Conservation (phyloP, 371 early-diverging fungal genomes). For the Entomophthora muscae region DNA sequence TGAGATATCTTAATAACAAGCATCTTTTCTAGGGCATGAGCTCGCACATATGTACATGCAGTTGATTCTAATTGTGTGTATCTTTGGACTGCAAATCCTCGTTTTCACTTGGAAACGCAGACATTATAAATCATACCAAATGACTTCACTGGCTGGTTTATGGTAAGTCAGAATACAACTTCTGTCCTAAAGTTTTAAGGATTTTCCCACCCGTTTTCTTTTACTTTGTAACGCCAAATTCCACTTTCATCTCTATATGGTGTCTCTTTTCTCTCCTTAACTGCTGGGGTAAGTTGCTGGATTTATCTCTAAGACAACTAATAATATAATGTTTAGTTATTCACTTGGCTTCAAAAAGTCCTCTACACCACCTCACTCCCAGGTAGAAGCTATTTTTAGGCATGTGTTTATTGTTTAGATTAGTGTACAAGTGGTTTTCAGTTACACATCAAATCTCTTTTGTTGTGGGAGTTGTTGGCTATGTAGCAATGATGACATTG, state of each 20-base stretch:
- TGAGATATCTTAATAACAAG: too few relatives aligned
- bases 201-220: conserved; percentile 11
- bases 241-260: conserved; percentile 24
- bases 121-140: conserved; percentile 55
- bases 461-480: conserved; percentile 38
- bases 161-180: conserved; percentile 27
- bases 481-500: conserved; percentile 27
- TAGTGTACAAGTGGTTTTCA: conserved; percentile 52
- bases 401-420: conserved; percentile 15
- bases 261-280: conserved; percentile 20
- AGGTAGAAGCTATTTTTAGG: conserved; percentile 14
- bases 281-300: conserved; percentile 17
- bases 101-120: conserved; percentile 62
- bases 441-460: conserved; percentile 40
- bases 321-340: conserved; percentile 7
- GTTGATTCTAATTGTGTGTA: conserved; percentile 44
- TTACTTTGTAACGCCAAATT: conserved; percentile 8
- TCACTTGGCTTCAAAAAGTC: conserved; percentile 23
- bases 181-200: conserved; percentile 3
- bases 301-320: neutral
- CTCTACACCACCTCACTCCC: conserved; percentile 44
- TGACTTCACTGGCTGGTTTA: conserved; percentile 48
- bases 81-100: conserved; percentile 52
- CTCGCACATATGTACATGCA: conserved; percentile 32
- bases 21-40: conserved; percentile 10